Conservation (phyloP, 257 asterid species). For the Capsicum chinense region DNA sequence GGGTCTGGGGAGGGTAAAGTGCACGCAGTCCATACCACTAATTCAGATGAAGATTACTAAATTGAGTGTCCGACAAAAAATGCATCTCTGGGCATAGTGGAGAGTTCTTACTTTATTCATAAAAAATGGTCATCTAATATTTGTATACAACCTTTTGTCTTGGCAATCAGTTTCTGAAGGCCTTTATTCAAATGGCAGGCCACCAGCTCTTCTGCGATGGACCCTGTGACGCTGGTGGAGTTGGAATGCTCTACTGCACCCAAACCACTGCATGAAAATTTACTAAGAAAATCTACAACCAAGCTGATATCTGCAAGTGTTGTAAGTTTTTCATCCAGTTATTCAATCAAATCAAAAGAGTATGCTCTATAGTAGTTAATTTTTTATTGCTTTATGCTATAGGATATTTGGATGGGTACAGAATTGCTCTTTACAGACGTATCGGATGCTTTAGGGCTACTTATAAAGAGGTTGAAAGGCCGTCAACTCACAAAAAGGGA, state of each 20-base stretch:
- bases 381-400: slow-evolving; percentile 32
- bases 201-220: slow-evolving; percentile 39
- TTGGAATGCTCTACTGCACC: slow-evolving; percentile 32
- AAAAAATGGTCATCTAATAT: neutral
- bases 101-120: neutral
- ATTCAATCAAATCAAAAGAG: neutral
- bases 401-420: slow-evolving; percentile 86
- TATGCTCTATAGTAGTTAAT: neutral
- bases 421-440: slow-evolving; percentile 65
- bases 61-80: neutral
- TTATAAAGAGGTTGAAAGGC: slow-evolving; percentile 55
- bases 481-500: slow-evolving; percentile 60
- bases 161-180: neutral
- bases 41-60: no score
- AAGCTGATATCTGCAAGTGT: slow-evolving; percentile 57
- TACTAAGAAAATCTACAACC: slow-evolving; percentile 53
- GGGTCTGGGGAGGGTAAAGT: no score
- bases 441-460: slow-evolving; percentile 44
- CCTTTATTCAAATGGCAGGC: slow-evolving; percentile 45
- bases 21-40: no score
- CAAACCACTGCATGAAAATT: slow-evolving; percentile 43
- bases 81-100: neutral
- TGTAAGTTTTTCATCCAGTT: slow-evolving; percentile 47
- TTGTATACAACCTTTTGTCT: slow-evolving; percentile 17
- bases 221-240: slow-evolving; percentile 36